These are phyloP conservation scores for Entomortierella chlamydospora DNA, from an alignment of 192 early-diverging fungal species.

Conservation along the genomic window DNA sequence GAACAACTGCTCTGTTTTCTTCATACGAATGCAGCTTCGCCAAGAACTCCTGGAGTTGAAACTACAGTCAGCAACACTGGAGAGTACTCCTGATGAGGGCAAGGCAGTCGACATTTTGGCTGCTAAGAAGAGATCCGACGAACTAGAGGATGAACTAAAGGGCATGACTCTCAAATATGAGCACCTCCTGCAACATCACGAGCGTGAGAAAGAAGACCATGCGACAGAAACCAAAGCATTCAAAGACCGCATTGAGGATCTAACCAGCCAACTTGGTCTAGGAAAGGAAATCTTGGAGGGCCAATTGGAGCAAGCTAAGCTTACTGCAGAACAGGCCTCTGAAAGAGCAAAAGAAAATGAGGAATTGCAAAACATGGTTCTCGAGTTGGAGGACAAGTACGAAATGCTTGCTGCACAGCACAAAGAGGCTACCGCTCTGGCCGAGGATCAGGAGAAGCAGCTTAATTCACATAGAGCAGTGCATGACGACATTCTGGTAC, in stretches of 20 bases:
- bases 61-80: conserved; percentile 38
- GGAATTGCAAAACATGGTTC: conserved; percentile 40
- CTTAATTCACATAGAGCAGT: conserved; percentile 44
- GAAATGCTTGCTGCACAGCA: conserved; percentile 37
- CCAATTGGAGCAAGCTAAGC: conserved; percentile 29
- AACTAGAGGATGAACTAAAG: conserved; percentile 34
- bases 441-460: conserved; percentile 37
- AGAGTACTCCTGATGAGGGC: conserved; percentile 11
- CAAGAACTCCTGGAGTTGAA: conserved; percentile 45
- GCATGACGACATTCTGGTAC: conserved; percentile 30
- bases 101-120: not conserved
- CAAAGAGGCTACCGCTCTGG: conserved; percentile 23
- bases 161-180: conserved; percentile 43
- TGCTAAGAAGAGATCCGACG: conserved; percentile 14
- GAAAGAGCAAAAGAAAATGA: conserved; percentile 35
- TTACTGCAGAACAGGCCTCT: conserved; percentile 22
- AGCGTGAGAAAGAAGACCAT: conserved; percentile 18
- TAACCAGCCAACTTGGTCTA: conserved; percentile 17
- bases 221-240: conserved; percentile 25
- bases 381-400: conserved; percentile 25
- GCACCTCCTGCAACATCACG: conserved; percentile 27
- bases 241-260: conserved; percentile 43
- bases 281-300: conserved; percentile 39
- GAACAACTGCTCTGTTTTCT: not conserved
- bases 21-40: conserved; percentile 17